Percentiles rank a stretch among this genome's conserved stretches.
Conservation (phyloP, 1,139 yeast genomes). For the Yueomyces sp. region DNA sequence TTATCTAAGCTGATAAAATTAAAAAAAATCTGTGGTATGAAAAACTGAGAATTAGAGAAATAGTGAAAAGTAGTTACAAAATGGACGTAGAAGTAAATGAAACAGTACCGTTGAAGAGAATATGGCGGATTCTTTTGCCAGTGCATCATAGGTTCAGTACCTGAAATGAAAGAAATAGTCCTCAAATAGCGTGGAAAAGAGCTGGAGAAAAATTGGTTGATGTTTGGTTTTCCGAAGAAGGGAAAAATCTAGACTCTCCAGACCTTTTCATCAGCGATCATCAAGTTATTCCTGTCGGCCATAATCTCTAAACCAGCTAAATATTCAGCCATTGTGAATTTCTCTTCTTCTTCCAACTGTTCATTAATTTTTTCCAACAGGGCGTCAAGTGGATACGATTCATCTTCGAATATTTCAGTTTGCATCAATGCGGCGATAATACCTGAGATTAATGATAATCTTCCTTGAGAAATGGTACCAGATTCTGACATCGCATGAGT, state of each 20-base stretch:
- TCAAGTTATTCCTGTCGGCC: conserved; percentile 44
- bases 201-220: neutral
- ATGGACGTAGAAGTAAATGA: too few relatives aligned
- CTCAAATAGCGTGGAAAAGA: conserved; percentile 6
- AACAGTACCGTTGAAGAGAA: too few relatives aligned
- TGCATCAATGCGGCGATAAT: conserved; percentile 36
- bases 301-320: conserved; percentile 39
- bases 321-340: conserved; percentile 40
- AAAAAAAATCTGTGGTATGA: too few relatives aligned
- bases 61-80: too few relatives aligned
- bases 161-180: too few relatives aligned
- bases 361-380: conserved; percentile 37
- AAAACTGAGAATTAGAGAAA: too few relatives aligned
- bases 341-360: conserved; percentile 48
- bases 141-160: too few relatives aligned
- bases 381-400: conserved; percentile 34
- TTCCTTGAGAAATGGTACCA: conserved; percentile 34
- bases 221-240: neutral
- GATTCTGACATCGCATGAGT: conserved; percentile 14
- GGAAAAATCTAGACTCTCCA: conserved; percentile 32
- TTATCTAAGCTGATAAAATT: too few relatives aligned
- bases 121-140: too few relatives aligned
- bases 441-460: conserved; percentile 34
- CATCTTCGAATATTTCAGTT: conserved; percentile 35
- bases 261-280: conserved; percentile 50